Base-by-base conservation (phyloP, 1,139 yeast species). In the Wickerhamomyces sp. region DNA sequence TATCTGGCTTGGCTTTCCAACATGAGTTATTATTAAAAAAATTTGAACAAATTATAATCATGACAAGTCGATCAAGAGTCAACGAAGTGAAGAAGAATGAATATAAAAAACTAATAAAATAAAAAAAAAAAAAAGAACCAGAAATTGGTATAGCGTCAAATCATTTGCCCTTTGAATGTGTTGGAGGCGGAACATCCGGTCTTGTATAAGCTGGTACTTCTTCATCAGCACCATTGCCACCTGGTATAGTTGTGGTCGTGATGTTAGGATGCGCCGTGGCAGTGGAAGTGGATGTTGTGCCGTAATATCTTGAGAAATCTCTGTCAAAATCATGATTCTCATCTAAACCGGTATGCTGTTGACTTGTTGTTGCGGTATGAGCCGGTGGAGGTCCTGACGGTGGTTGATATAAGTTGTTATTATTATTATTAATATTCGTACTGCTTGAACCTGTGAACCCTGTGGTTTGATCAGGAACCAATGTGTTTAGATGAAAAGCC, bases 401-500 rank as follows among this genome's bases (percentile, higher is more conserved):
- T 30, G 34, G 30, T 11, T 21, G 25, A 16, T 13, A 23, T 6
- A 9, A 16, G 12, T n/a, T 30, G 6, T 13, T 20, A 22, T 16
- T 22, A 16, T 12, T 12, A 18, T 21, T 26, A 8, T 16, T 11
- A 19, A 19, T 10, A 19, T 7, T 10, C 7, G 21, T 10, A 19
- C 21, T 19, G 7, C 9, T 7, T 8, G 21, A 8, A 19, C 30
- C 22, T 8, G 30, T 28, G 3, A 24, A 22, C 3, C 54, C 54
- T 2, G 52, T 47, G n/a, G n/a, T n/a, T 11, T 42, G 41, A 27
- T 50, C 54, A 2, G 51, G 51, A 2, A 50, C 47, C 8, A 50
- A 27, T 9, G 39, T 45, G 18, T 32, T 36, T 20, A 47, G 28
- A 24, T 44, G 46, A 16, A 40, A 32, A 12, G 41, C 44, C 23